Percentiles rank a stretch among this genome's conserved stretches.
These are phyloP conservation scores for Schizonepeta tenuifolia DNA, from an alignment of 257 asterid species.

Conservation along the genomic window DNA sequence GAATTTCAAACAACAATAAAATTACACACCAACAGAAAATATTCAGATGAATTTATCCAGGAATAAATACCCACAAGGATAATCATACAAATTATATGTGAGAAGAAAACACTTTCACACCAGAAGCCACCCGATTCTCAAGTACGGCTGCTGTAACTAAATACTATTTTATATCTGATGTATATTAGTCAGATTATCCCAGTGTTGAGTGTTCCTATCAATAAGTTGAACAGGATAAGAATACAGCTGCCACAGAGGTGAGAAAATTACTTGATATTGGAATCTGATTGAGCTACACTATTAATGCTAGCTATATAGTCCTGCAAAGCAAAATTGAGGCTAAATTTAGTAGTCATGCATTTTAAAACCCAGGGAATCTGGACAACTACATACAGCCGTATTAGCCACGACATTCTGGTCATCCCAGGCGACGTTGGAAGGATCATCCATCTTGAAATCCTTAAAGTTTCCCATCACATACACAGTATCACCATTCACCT, in stretches of 20 bases:
- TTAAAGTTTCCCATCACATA: slow-evolving; percentile 81
- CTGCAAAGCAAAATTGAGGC: slow-evolving; percentile 46
- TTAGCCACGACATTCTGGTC: slow-evolving; percentile 68
- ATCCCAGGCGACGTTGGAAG: slow-evolving; percentile 68
- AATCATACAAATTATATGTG: not conserved
- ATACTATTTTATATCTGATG: not conserved
- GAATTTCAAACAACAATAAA: not conserved
- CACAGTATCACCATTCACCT: slow-evolving; percentile 93
- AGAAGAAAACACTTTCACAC: not conserved
- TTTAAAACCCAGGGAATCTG: slow-evolving; percentile 23
- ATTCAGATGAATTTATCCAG: not conserved
- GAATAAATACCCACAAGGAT: not conserved
- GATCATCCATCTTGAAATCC: slow-evolving; percentile 82
- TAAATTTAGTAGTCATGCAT: slow-evolving; percentile 18
- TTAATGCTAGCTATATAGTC: slow-evolving; percentile 75
- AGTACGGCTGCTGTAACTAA: not conserved
- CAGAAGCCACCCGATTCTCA: not conserved
- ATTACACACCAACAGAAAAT: slow-evolving; percentile 1
- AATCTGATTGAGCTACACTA: slow-evolving; percentile 44
- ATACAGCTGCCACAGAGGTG: slow-evolving; percentile 4
- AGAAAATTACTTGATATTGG: slow-evolving; percentile 66
- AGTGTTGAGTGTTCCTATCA: not conserved
- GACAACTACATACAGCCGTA: slow-evolving; percentile 73
- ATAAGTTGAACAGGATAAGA: slow-evolving; percentile 27
- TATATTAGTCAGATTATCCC: slow-evolving; percentile 4